Evolutionary conservation across 352 stramenopile genomes (phyloP).

Genomic region (Pythium monospermum): DNA sequence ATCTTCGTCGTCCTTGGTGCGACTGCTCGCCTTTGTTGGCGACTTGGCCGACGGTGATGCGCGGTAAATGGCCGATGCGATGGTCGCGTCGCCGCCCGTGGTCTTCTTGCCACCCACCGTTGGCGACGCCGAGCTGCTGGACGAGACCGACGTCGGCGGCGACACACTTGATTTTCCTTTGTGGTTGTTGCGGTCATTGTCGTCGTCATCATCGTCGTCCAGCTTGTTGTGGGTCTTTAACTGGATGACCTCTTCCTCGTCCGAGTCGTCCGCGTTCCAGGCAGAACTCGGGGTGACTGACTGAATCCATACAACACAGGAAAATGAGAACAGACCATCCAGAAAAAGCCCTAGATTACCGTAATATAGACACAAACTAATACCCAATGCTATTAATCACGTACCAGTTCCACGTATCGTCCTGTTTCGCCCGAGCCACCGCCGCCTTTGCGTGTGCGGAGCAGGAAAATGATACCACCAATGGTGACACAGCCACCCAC

Average conservation of each 20-base stretch:
- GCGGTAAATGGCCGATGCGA: conserved; percentile 41
- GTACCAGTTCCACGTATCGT: conserved; percentile 69
- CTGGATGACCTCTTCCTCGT: conserved; percentile 75
- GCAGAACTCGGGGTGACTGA: conserved; percentile 70
- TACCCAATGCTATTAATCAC: no score
- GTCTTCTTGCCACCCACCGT: conserved; percentile 14
- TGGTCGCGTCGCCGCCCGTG: conserved; percentile 19
- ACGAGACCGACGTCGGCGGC: conserved; percentile 24
- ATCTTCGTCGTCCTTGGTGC: conserved; percentile 38
- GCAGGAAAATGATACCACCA: conserved; percentile 64
- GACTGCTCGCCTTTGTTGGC: conserved; percentile 19
- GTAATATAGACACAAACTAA: no score
- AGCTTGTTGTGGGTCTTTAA: conserved; percentile 34
- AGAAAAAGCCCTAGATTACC: no score
- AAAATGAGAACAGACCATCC: conserved; percentile 1
- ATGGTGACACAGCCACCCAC: conserved; percentile 74
- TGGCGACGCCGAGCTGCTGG: conserved; percentile 18
- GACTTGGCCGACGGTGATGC: conserved; percentile 22
- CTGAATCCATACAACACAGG: conserved; percentile 23
- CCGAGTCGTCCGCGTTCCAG: conserved; percentile 76
- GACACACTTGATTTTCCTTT: conserved; percentile 24
- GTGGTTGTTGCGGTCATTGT: background rate
- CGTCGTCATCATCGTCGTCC: conserved; percentile 20
- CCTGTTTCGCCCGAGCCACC: conserved; percentile 24
- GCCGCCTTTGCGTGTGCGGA: conserved; percentile 44